Evolutionary conservation across 2,329 filamentous ascomycete genomes (phyloP).

Genomic region (Ophiostoma piceae): DNA sequence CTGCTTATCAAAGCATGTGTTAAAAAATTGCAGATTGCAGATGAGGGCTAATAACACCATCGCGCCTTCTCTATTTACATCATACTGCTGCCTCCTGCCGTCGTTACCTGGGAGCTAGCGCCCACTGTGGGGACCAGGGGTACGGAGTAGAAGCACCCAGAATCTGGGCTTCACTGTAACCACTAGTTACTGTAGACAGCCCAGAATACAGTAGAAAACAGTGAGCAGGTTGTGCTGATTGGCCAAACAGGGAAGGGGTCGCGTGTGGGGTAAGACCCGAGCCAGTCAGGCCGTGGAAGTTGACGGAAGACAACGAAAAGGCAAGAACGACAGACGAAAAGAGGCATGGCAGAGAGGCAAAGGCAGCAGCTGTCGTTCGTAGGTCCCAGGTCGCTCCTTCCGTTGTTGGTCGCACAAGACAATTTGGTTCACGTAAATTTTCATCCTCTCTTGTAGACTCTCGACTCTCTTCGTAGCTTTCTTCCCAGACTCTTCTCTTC

Average conservation of each 20-base stretch:
- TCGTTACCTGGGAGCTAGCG: slow-evolving; percentile 5
- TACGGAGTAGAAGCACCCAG: slow-evolving; percentile 16
- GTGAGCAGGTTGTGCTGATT: slow-evolving; percentile 22
- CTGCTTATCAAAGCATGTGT: background rate
- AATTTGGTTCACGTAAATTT: background rate
- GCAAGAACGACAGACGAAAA: background rate
- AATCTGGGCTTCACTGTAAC: slow-evolving; percentile 12
- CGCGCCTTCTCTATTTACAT: slow-evolving; percentile 10
- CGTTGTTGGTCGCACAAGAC: slow-evolving; percentile 8
- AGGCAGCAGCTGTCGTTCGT: slow-evolving; percentile 9
- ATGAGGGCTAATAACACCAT: background rate
- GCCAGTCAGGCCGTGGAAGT: background rate
- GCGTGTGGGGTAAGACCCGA: slow-evolving; percentile 10
- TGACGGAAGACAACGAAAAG: background rate
- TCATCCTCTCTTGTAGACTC: background rate
- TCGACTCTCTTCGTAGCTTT: background rate
- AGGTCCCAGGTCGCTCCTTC: slow-evolving; percentile 9
- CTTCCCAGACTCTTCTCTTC: background rate
- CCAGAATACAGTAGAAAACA: slow-evolving; percentile 10
- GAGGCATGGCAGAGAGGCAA: no score
- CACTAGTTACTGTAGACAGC: background rate
- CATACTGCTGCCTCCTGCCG: background rate
- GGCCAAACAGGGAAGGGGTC: slow-evolving; percentile 20
- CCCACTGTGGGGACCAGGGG: slow-evolving; percentile 16
- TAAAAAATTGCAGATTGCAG: no score